Conservation (phyloP, 129 eudicot genomes). For the Pulicaria dysenterica region DNA sequence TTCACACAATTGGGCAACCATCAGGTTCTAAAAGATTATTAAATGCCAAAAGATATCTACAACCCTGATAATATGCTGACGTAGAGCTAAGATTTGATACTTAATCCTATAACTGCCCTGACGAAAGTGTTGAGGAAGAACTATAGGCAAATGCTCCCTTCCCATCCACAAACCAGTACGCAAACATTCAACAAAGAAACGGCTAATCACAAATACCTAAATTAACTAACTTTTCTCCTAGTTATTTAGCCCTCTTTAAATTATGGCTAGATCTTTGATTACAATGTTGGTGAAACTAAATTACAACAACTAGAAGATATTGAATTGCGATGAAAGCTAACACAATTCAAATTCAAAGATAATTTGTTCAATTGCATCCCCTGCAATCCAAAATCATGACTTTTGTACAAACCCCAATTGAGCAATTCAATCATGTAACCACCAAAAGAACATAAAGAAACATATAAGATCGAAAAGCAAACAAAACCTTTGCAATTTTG, state of each 20-base stretch:
- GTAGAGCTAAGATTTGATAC: no score
- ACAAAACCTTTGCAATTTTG: conserved; percentile 74
- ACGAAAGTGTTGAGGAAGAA: no score
- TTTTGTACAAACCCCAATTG: not conserved
- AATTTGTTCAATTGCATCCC: conserved; percentile 7
- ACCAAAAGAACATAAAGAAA: not conserved
- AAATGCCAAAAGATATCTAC: not conserved
- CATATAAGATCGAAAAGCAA: not conserved
- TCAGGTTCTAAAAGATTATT: not conserved
- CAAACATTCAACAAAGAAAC: no score
- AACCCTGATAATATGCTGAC: no score
- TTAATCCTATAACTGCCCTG: no score
- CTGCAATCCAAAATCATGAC: not conserved
- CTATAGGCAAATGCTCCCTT: no score
- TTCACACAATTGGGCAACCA: conserved; percentile 16
- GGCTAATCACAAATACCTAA: no score
- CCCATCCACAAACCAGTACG: no score
- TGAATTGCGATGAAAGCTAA: not conserved
- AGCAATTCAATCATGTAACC: not conserved
- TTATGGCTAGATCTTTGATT: no score
- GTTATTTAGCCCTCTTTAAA: no score
- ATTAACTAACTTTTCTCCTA: no score
- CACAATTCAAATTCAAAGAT: not conserved
- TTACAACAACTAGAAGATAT: not conserved
- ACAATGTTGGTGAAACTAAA: not conserved